phyloP scores from a whole-genome alignment of 2,329 filamentous ascomycete genomes.

The Colletotrichum sp. region DNA sequence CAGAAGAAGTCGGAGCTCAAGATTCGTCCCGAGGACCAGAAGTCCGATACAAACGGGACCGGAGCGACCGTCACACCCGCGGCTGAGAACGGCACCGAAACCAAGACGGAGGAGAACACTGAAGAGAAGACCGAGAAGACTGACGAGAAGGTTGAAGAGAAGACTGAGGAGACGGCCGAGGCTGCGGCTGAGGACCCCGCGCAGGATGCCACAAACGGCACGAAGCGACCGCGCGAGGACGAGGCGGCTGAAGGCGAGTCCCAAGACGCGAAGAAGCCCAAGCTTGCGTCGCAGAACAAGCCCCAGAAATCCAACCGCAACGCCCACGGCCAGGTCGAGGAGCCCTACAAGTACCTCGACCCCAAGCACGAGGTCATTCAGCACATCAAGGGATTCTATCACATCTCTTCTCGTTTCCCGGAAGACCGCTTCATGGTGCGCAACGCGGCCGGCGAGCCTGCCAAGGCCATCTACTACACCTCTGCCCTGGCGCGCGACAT shows the following conservation, averaged over 20 bases:
- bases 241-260: conserved; percentile 36
- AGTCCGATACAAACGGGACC: conserved; percentile 51
- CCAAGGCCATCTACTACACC: conserved; percentile 97
- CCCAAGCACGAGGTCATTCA: conserved; percentile 77
- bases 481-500: conserved; percentile 85
- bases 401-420: conserved; percentile 83
- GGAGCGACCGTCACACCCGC: conserved; percentile 16
- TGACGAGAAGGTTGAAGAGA: background rate
- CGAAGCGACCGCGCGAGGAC: conserved; percentile 38
- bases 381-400: conserved; percentile 83
- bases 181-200: conserved; percentile 15
- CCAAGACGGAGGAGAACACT: conserved; percentile 14
- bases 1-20: conserved; percentile 90
- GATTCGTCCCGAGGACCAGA: conserved; percentile 62
- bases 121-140: conserved; percentile 16
- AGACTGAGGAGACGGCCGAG: background rate
- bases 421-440: conserved; percentile 94
- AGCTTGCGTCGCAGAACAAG: conserved; percentile 36
- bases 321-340: conserved; percentile 69
- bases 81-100: conserved; percentile 15
- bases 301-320: conserved; percentile 45
- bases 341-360: conserved; percentile 91
- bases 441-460: conserved; percentile 85
- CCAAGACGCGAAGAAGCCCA: conserved; percentile 44
- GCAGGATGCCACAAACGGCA: conserved; percentile 24